These are phyloP conservation scores for Eremomyces bilateralis DNA, from an alignment of 495 filamentous ascomycete species.

Conservation along the genomic window DNA sequence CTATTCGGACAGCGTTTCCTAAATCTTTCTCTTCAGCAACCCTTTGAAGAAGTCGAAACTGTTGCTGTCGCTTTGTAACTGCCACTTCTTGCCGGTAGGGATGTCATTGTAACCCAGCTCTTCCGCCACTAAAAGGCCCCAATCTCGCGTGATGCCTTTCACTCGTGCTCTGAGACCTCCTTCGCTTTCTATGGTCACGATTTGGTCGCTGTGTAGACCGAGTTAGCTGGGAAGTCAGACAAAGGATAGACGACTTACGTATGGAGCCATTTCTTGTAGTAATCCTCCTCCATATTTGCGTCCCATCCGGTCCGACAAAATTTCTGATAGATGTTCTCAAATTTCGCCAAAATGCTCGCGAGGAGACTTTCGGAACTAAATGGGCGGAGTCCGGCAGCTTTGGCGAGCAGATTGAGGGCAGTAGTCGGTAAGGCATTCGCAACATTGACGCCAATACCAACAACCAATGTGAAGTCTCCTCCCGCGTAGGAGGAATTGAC, in stretches of 20 bases:
- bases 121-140: slow-evolving; percentile 63
- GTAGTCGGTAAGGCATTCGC: slow-evolving; percentile 76
- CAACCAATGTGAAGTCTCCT: slow-evolving; percentile 64
- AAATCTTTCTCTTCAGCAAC: slow-evolving; percentile 63
- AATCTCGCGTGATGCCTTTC: slow-evolving; percentile 73
- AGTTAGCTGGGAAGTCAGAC: not conserved
- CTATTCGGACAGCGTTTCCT: no score
- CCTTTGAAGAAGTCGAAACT: slow-evolving; percentile 97
- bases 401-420: slow-evolving; percentile 48
- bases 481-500: slow-evolving; percentile 68
- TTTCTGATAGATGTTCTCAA: slow-evolving; percentile 54
- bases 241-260: slow-evolving; percentile 16
- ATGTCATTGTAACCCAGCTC: slow-evolving; percentile 54
- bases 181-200: slow-evolving; percentile 71
- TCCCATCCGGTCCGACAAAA: slow-evolving; percentile 60
- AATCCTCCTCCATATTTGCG: slow-evolving; percentile 44
- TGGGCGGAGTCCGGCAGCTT: slow-evolving; percentile 17
- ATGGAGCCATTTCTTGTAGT: slow-evolving; percentile 82
- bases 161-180: slow-evolving; percentile 60
- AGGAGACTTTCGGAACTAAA: slow-evolving; percentile 66
- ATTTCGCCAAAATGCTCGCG: slow-evolving; percentile 56
- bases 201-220: slow-evolving; percentile 31
- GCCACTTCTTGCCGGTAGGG: slow-evolving; percentile 54
- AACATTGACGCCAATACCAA: slow-evolving; percentile 78
- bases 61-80: slow-evolving; percentile 89